These are phyloP conservation scores for Podosphaera aphanis DNA, from an alignment of 2,329 filamentous ascomycete species.

Conservation along the genomic window DNA sequence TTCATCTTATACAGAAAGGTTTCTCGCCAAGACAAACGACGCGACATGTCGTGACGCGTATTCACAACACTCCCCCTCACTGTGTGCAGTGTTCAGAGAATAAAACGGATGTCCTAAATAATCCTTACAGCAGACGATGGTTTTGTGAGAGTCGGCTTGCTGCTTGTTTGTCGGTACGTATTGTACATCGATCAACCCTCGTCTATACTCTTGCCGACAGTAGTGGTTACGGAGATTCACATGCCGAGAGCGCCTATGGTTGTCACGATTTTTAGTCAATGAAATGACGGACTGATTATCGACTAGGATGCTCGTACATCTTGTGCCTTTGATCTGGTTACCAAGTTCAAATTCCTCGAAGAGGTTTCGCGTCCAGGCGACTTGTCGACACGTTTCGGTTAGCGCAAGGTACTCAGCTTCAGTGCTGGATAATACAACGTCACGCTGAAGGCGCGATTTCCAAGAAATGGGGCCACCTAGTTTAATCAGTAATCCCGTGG, in stretches of 20 bases:
- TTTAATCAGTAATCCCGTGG: too few relatives aligned
- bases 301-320: neutral
- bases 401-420: conserved; percentile 1
- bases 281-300: conserved; percentile 1
- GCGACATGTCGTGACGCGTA: too few relatives aligned
- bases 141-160: neutral
- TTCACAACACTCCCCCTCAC: neutral
- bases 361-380: neutral
- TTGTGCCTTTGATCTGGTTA: neutral
- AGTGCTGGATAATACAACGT: neutral
- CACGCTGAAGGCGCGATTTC: too few relatives aligned
- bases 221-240: neutral
- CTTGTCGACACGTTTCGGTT: neutral
- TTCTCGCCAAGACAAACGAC: too few relatives aligned
- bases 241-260: neutral
- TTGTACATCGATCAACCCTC: neutral
- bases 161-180: neutral
- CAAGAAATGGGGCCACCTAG: too few relatives aligned
- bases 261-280: neutral
- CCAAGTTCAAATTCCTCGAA: neutral
- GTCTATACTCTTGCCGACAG: neutral
- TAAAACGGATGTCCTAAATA: neutral
- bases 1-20: too few relatives aligned
- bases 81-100: neutral
- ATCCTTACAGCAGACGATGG: neutral